Conservation (phyloP, 2,329 filamentous ascomycete species). For the Trichoderma koningiopsis region DNA sequence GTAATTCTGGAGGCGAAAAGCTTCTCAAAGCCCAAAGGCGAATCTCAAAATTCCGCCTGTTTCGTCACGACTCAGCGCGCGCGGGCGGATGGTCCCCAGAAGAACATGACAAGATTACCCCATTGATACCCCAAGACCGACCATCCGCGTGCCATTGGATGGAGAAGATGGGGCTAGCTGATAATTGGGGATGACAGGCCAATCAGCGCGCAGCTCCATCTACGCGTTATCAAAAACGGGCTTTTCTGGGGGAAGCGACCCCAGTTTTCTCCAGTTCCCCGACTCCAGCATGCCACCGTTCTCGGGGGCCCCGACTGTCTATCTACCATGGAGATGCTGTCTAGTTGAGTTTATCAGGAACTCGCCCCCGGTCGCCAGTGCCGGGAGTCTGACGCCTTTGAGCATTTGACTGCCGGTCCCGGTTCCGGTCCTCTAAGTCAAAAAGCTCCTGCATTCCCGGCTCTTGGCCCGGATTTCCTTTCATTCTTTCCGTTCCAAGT, state of each 20-base stretch:
- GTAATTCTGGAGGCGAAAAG: slow-evolving; percentile 13
- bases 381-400: slow-evolving; percentile 17
- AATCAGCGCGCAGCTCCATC: slow-evolving; percentile 15
- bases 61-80: slow-evolving; percentile 8
- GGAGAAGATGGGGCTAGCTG: not conserved
- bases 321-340: slow-evolving; percentile 1
- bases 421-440: slow-evolving; percentile 4
- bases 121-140: not conserved
- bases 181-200: not conserved
- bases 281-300: slow-evolving; percentile 11
- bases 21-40: not conserved
- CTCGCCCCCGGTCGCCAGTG: slow-evolving; percentile 3
- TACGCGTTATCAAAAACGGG: slow-evolving; percentile 23
- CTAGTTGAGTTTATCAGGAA: slow-evolving; percentile 11
- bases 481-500: not conserved
- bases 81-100: not conserved
- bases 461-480: not conserved
- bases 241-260: slow-evolving; percentile 17
- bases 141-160: slow-evolving; percentile 4
- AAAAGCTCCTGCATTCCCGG: not conserved
- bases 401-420: slow-evolving; percentile 14
- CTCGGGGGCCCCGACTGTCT: slow-evolving; percentile 22
- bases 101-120: not conserved
- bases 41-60: slow-evolving; percentile 5
- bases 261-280: slow-evolving; percentile 23